A percentile compares a stretch with the other conserved stretches of the same genome.
Conservation (phyloP, 176 grass and related monocot genomes). For the Aegilops sharonensis region DNA sequence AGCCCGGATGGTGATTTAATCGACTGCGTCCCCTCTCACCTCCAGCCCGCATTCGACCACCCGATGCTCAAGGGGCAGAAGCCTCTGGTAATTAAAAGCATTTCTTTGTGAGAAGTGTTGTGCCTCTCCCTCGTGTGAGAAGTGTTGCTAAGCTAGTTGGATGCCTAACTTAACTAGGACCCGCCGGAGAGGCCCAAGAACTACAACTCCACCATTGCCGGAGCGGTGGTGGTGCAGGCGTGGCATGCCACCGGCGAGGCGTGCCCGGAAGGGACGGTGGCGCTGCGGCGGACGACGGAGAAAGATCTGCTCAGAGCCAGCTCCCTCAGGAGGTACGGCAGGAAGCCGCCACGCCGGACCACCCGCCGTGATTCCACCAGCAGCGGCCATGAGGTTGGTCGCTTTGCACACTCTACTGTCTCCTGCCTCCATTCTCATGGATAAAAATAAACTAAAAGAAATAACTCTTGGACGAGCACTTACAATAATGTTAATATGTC, state of each 20-base stretch:
- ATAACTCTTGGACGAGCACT: too few relatives aligned
- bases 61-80: conserved; percentile 50
- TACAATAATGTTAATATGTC: too few relatives aligned
- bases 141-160: not conserved
- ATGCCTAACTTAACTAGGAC: conserved; percentile 27
- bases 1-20: conserved; percentile 73
- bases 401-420: not conserved
- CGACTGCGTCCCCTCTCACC: conserved; percentile 70
- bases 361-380: conserved; percentile 54
- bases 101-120: not conserved
- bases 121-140: not conserved
- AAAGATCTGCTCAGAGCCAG: conserved; percentile 60
- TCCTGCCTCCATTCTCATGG: not conserved
- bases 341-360: conserved; percentile 31
- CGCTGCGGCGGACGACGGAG: conserved; percentile 57
- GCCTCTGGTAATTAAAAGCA: conserved; percentile 29
- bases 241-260: conserved; percentile 62
- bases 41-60: conserved; percentile 74
- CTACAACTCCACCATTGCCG: conserved; percentile 29
- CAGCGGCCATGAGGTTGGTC: conserved; percentile 64
- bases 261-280: conserved; percentile 63
- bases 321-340: conserved; percentile 61
- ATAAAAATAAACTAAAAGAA: not conserved
- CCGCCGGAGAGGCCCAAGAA: conserved; percentile 70
- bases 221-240: conserved; percentile 34